A percentile compares a stretch with the other conserved stretches of the same genome.
Conservation (phyloP, 305 asterid genomes). For the Solanum hybrid region DNA sequence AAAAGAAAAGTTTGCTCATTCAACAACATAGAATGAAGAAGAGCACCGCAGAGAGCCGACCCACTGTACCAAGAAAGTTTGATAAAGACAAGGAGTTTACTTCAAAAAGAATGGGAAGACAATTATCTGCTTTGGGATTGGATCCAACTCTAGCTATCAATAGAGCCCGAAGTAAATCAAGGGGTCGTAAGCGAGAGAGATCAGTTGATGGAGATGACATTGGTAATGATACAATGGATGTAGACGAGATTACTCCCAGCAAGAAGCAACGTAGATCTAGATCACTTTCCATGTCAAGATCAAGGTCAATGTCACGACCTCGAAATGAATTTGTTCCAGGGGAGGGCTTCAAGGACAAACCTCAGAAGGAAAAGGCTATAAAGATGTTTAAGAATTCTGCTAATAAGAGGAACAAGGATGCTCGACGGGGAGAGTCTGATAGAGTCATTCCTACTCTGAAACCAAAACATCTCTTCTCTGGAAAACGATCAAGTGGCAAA, state of each 20-base stretch:
- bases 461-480: slow-evolving; percentile 77
- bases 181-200: slow-evolving; percentile 91
- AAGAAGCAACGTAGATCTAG: slow-evolving; percentile 67
- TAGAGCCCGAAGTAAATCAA: slow-evolving; percentile 61
- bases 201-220: slow-evolving; percentile 29
- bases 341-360: slow-evolving; percentile 71
- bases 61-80: slow-evolving; percentile 68
- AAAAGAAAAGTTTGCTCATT: slow-evolving; percentile 67
- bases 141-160: slow-evolving; percentile 69
- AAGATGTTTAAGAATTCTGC: slow-evolving; percentile 43
- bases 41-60: slow-evolving; percentile 87
- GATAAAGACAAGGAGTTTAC: slow-evolving; percentile 63
- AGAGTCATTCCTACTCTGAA: slow-evolving; percentile 72
- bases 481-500: slow-evolving; percentile 76
- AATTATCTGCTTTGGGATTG: slow-evolving; percentile 55
- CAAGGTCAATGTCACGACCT: slow-evolving; percentile 56
- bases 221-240: slow-evolving; percentile 51
- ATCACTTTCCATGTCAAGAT: slow-evolving; percentile 20
- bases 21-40: slow-evolving; percentile 75
- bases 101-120: slow-evolving; percentile 79
- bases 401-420: slow-evolving; percentile 66
- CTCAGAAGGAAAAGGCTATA: slow-evolving; percentile 63
- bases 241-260: slow-evolving; percentile 46
- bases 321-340: slow-evolving; percentile 70
- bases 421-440: slow-evolving; percentile 77